These are phyloP conservation scores for Aspergillus chevalieri DNA, from an alignment of 2,329 filamentous ascomycete genomes.

Conservation along the genomic window DNA sequence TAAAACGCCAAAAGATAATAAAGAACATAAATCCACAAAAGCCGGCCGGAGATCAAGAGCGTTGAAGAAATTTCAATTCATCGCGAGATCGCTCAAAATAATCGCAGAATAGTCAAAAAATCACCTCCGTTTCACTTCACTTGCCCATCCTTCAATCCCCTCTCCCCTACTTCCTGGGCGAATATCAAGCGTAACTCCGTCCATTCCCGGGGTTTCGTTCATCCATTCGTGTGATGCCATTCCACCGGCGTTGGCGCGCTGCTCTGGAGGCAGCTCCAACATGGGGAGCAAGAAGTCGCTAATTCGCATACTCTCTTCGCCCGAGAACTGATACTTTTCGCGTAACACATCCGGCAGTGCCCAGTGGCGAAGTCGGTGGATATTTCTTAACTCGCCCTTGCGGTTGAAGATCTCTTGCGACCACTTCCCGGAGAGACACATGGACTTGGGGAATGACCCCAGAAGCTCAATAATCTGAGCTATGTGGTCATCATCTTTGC, in stretches of 20 bases:
- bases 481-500: constrained; percentile 98
- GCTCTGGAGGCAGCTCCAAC: constrained; percentile 81
- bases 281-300: constrained; percentile 81
- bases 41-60: constrained; percentile 1
- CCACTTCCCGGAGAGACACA: constrained; percentile 93
- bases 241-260: constrained; percentile 88
- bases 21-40: not conserved
- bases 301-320: constrained; percentile 72
- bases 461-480: constrained; percentile 97
- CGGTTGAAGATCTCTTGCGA: constrained; percentile 98
- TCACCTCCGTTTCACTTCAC: constrained; percentile 76
- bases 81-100: not conserved
- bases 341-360: constrained; percentile 83
- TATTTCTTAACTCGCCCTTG: constrained; percentile 94
- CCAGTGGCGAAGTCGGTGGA: constrained; percentile 94
- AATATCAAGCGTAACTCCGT: constrained; percentile 66
- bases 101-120: constrained; percentile 9
- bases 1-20: too few species aligned
- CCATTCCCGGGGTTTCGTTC: constrained; percentile 83
- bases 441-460: constrained; percentile 83
- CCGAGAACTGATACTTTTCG: constrained; percentile 94
- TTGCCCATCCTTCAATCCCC: constrained; percentile 89
- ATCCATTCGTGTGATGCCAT: constrained; percentile 85
- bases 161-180: constrained; percentile 78
- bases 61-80: constrained; percentile 12